Evolutionary conservation across 2,329 filamentous ascomycete species (phyloP).

Genomic region (Huntiella savannae): DNA sequence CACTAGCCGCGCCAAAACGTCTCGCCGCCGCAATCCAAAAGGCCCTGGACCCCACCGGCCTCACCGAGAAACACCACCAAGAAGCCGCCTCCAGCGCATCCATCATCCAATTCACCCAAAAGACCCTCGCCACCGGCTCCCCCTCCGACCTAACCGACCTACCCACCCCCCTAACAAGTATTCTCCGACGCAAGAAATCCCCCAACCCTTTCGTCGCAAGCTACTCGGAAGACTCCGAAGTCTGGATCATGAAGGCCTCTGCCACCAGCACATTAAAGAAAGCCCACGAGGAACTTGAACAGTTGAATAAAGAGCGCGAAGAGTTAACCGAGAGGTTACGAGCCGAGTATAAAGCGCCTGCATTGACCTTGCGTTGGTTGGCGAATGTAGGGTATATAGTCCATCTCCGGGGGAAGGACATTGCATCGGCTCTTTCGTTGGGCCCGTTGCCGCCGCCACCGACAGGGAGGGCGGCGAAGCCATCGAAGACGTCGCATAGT

Average conservation of each 20-base stretch:
- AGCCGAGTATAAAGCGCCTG: slow-evolving; percentile 38
- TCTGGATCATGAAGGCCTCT: slow-evolving; percentile 45
- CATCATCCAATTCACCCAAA: slow-evolving; percentile 54
- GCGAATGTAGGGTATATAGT: slow-evolving; percentile 77
- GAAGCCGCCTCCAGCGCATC: slow-evolving; percentile 46
- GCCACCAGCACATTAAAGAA: slow-evolving; percentile 47
- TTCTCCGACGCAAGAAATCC: slow-evolving; percentile 21
- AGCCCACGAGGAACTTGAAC: slow-evolving; percentile 49
- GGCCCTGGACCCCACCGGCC: slow-evolving; percentile 80
- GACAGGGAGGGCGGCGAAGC: slow-evolving; percentile 38
- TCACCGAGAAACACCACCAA: slow-evolving; percentile 57
- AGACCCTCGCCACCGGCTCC: slow-evolving; percentile 48
- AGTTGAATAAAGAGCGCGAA: slow-evolving; percentile 39
- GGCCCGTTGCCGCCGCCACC: no score
- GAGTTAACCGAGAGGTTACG: slow-evolving; percentile 42
- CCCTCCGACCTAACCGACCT: slow-evolving; percentile 34
- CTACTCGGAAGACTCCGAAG: slow-evolving; percentile 39
- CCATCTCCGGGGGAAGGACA: slow-evolving; percentile 70
- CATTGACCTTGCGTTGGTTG: slow-evolving; percentile 67
- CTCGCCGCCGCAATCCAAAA: slow-evolving; percentile 53
- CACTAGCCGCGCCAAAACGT: slow-evolving; percentile 44
- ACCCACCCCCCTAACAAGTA: slow-evolving; percentile 23
- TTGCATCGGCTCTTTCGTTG: slow-evolving; percentile 18
- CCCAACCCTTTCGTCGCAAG: slow-evolving; percentile 31
- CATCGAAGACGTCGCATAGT: slow-evolving; percentile 66